Conservation (phyloP, 1,139 yeast genomes). For the Pichia sp. region DNA sequence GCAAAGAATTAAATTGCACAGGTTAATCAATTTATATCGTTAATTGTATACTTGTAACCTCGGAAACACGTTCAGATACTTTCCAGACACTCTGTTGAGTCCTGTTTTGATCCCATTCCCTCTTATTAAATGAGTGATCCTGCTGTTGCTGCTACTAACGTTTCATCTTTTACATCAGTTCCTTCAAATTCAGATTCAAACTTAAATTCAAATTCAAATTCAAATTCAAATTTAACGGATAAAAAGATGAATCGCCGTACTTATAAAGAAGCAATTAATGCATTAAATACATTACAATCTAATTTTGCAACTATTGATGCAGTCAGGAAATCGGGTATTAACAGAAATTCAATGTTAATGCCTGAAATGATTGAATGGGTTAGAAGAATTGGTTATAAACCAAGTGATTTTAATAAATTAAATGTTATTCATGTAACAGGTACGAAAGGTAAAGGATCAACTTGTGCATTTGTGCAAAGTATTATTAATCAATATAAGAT, state of each 20-base stretch:
- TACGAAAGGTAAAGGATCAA: conserved; percentile 97
- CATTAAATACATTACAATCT: conserved; percentile 82
- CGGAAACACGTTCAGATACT: too few species aligned
- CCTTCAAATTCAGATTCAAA: too few species aligned
- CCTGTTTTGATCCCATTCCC: too few species aligned
- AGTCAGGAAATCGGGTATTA: conserved; percentile 55
- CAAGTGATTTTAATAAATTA: conserved; percentile 60
- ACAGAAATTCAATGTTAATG: conserved; percentile 61
- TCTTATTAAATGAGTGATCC: too few species aligned
- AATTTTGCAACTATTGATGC: conserved; percentile 89
- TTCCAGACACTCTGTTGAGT: too few species aligned
- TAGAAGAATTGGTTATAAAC: conserved; percentile 77
- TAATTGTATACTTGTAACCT: too few species aligned
- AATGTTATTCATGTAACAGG: conserved; percentile 92
- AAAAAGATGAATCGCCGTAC: conserved; percentile 26
- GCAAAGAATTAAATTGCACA: too few species aligned
- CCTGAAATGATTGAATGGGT: conserved; percentile 90
- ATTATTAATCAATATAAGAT: conserved; percentile 58
- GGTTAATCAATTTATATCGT: too few species aligned
- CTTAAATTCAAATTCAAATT: too few species aligned
- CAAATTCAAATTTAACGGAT: background rate
- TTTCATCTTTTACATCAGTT: too few species aligned
- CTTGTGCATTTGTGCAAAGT: conserved; percentile 89
- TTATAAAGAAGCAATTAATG: conserved; percentile 66
- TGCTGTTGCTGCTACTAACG: too few species aligned